Base-by-base conservation (phyloP, 1,284 basidiomycete genomes). In the Ceratobasidium sp. region DNA sequence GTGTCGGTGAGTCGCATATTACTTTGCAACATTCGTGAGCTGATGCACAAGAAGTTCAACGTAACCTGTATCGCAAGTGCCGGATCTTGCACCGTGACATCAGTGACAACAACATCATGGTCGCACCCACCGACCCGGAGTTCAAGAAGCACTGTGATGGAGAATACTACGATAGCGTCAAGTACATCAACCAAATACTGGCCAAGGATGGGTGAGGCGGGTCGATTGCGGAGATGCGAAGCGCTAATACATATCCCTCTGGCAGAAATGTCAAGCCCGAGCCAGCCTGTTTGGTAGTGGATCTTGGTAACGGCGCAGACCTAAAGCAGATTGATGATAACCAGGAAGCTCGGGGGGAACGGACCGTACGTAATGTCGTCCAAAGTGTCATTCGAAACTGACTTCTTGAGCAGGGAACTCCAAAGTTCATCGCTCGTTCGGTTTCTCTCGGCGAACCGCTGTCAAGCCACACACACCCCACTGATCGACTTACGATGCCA, bases 351-450 rank as follows among this genome's bases (percentile, higher is more conserved):
- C 16, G n/a, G 38, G 23, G 14, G 5, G 59, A 61, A 38, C 33
- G 38, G 14, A 42, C 38, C 3, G 59, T 44, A 25, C 8, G 59
- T 44, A 23, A 16, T 7, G 4, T 40, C 6, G 12, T 25, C 8
- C 1, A 9, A 21, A 25, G 23, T 33, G 36, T 23, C 16, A 16
- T 18, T 44, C 9, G 8, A 38, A 1, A 7, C 36, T 18, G 36
- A 38, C 11, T 8, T 40, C 25, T 8, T 21, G 9, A 25, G 3
- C 23, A 61, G 59, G 59, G 59, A 36, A 61, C 59, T 3, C 40
- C 59, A 2, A 61, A 61, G 18, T 61, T 46, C 40, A 61, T 61
- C 23, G 59, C 59, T 1, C 59, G 59, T 2, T 61, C 59, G 4
- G 40, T 61, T 6, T 14, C 38, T n/a, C 14, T 2, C 16, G 59